phyloP scores from a whole-genome alignment of 2,329 filamentous ascomycete species.

The Aspergillus udagawae region DNA sequence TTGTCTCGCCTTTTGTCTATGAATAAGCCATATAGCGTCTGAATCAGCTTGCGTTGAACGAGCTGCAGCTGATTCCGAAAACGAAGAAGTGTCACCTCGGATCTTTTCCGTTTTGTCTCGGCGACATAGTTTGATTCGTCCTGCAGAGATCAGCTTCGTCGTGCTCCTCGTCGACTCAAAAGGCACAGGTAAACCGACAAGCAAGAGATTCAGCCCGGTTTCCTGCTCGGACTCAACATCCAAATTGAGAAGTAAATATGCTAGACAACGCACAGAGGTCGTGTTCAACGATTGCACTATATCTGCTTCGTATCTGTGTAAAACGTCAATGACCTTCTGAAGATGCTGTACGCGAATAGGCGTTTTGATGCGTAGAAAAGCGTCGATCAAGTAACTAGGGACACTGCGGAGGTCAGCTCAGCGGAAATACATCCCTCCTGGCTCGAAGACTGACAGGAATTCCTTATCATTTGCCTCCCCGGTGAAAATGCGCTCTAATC shows the following conservation, averaged over 20 bases:
- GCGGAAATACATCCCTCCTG: not conserved
- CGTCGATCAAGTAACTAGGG: not conserved
- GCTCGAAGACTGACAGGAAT: not conserved
- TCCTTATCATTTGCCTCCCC: not conserved
- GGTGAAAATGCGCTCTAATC: not conserved
- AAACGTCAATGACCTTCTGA: not conserved
- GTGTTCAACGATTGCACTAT: slow-evolving; percentile 4
- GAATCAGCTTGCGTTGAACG: slow-evolving; percentile 2
- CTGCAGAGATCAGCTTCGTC: slow-evolving; percentile 10
- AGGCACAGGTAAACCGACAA: slow-evolving; percentile 7
- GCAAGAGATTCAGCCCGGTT: slow-evolving; percentile 13
- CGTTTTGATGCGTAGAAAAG: not conserved
- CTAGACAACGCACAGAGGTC: slow-evolving; percentile 9
- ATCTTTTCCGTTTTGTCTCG: not conserved
- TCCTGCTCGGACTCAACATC: slow-evolving; percentile 2
- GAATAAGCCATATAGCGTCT: slow-evolving; percentile 7
- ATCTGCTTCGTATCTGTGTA: not conserved
- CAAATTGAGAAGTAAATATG: slow-evolving; percentile 14
- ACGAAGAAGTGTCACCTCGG: slow-evolving; percentile 1
- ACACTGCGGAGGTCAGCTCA: not conserved
- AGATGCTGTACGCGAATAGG: not conserved
- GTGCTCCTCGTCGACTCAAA: too few species aligned
- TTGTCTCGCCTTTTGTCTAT: not conserved
- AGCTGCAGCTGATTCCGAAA: not conserved
- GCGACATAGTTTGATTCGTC: slow-evolving; percentile 4